Base-by-base conservation (phyloP, 202 grass and related monocot species). In the Schoenoplectus tabernaemontani region DNA sequence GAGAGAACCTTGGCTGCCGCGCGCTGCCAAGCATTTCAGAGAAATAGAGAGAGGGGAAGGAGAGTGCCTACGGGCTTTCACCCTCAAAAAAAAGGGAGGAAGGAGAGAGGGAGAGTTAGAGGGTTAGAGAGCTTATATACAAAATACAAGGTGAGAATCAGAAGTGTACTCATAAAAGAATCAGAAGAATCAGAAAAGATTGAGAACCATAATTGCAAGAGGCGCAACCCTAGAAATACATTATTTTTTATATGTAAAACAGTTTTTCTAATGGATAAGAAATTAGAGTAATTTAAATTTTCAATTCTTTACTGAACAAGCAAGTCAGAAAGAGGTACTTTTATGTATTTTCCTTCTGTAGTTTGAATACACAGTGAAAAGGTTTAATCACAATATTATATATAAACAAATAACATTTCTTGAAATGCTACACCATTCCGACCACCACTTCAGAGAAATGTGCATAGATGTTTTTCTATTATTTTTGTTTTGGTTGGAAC, bases 121-220 rank as follows among this genome's bases (percentile, higher is more conserved):
- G 28, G 28, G 28, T 28, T 28, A 28, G 28, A 28, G 28, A 28
- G 15, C 30, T 37, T 56, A 33, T 72, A 28, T 28, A 28, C 28
- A 28, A 28, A 28, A 72, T 50, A 76, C 16, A 54, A 76, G 5
- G 13, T 51, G 30, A 39, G 63, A 39, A 71, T 32, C 23, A 32
- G 43, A 72, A 72, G 20, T 69, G 65, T 44, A 15, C 20, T 44
- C 9, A 44, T 13, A 69, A 44, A 28, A 43, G 37, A 71, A 47
- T 71, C 20, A 72, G 68, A 72, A 75, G 28, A 28, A 56, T 75
- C 48, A 56, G 16, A 75, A 54, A 75, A 54, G 70, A 54, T 54
- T 75, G 44, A 75, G 48, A 36, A 19, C 30, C 28, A 76, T 76
- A 56, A 28, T 36, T 54, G 30, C 47, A 9, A 75, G 30, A 76